phyloP scores from a whole-genome alignment of 2,329 filamentous ascomycete species.

The Aureobasidium sp. region DNA sequence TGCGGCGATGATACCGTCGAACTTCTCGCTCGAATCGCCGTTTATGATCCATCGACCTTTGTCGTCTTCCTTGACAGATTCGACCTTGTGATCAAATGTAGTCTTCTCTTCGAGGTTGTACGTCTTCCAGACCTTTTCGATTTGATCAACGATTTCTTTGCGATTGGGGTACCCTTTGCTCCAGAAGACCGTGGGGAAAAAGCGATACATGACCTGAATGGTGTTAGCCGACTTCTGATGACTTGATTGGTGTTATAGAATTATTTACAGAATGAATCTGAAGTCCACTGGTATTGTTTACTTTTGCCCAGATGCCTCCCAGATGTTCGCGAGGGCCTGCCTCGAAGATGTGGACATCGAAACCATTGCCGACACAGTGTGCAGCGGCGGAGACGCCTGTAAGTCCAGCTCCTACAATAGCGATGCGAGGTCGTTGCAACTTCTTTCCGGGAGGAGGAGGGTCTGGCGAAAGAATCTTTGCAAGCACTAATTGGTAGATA shows the following conservation, averaged over 20 bases:
- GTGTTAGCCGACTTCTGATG: too few relatives aligned
- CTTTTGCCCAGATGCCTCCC: constrained; percentile 72
- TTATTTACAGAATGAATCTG: constrained; percentile 60
- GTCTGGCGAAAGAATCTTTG: constrained; percentile 58
- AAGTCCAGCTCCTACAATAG: constrained; percentile 45
- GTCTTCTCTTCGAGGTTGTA: constrained; percentile 67
- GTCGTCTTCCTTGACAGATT: constrained; percentile 60
- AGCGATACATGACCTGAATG: constrained; percentile 65
- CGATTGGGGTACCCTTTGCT: constrained; percentile 67
- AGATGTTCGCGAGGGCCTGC: constrained; percentile 56
- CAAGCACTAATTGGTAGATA: constrained; percentile 55
- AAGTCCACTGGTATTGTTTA: constrained; percentile 73
- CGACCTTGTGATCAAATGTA: constrained; percentile 61
- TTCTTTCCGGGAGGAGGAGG: constrained; percentile 53
- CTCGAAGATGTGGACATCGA: constrained; percentile 74
- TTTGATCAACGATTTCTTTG: constrained; percentile 64
- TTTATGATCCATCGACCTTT: constrained; percentile 72
- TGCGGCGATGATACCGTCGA: constrained; percentile 70
- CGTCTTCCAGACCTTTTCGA: constrained; percentile 62
- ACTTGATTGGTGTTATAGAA: too few relatives aligned
- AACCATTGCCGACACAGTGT: constrained; percentile 78
- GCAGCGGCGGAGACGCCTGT: constrained; percentile 71
- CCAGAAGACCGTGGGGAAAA: constrained; percentile 73
- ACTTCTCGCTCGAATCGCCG: constrained; percentile 58
- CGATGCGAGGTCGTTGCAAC: constrained; percentile 51